Conservation (phyloP, 2,329 filamentous ascomycete genomes). For the Aspergillus felis region DNA sequence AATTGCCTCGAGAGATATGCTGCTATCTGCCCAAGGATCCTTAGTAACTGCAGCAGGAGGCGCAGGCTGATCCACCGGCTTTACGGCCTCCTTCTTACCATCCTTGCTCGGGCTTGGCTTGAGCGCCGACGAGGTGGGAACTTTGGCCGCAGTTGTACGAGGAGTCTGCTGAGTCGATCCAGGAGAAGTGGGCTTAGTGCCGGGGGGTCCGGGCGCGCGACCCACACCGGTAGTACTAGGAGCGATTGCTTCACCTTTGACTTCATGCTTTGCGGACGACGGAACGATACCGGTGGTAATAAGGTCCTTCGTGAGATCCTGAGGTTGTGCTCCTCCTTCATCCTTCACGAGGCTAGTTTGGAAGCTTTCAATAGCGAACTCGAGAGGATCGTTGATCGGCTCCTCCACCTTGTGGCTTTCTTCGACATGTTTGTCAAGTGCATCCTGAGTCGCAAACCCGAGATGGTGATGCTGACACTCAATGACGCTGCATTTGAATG, state of each 20-base stretch:
- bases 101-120: constrained; percentile 25
- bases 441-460: constrained; percentile 53
- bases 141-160: constrained; percentile 23
- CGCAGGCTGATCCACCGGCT: constrained; percentile 15
- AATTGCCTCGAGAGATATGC: constrained; percentile 36
- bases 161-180: constrained; percentile 33
- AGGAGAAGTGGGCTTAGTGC: constrained; percentile 31
- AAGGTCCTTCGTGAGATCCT: constrained; percentile 15
- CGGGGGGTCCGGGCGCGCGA: constrained; percentile 30
- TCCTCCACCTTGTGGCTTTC: constrained; percentile 50
- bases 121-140: constrained; percentile 9
- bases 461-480: constrained; percentile 52
- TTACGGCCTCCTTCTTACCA: constrained; percentile 23
- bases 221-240: constrained; percentile 28
- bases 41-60: constrained; percentile 14
- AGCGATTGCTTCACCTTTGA: constrained; percentile 24
- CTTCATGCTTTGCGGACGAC: constrained; percentile 25
- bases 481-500: constrained; percentile 51
- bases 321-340: constrained; percentile 29
- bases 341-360: constrained; percentile 49
- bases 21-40: constrained; percentile 37
- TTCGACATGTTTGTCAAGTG: constrained; percentile 52
- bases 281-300: constrained; percentile 13
- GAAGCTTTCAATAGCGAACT: constrained; percentile 54
- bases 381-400: constrained; percentile 51